These are phyloP conservation scores for Tetrastigma voinierianum DNA, from an alignment of 164 flowering plant genomes.

Conservation along the genomic window DNA sequence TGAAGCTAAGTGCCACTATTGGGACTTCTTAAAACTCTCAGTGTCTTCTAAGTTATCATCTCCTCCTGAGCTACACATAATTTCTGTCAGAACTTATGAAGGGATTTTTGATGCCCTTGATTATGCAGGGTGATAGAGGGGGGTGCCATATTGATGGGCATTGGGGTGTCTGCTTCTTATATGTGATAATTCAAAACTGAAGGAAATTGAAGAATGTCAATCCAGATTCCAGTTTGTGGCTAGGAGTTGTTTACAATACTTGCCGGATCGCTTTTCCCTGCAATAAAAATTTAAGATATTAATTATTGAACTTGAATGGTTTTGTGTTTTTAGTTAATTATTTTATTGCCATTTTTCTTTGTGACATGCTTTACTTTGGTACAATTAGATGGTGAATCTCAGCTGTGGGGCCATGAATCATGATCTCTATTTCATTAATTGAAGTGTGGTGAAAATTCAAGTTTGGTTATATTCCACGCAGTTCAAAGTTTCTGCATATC, in stretches of 20 bases:
- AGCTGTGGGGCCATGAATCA: too few species aligned
- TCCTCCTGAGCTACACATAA: too few species aligned
- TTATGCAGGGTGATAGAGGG: too few species aligned
- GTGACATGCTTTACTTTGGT: background rate
- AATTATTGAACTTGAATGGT: background rate
- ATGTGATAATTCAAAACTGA: background rate
- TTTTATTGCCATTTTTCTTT: background rate
- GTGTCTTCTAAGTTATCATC: too few species aligned
- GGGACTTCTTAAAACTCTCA: too few species aligned
- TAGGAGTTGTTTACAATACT: background rate
- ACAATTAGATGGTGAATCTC: background rate
- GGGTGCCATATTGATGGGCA: too few species aligned
- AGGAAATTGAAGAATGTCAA: background rate
- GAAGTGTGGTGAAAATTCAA: too few species aligned
- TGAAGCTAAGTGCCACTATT: too few species aligned
- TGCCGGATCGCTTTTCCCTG: background rate
- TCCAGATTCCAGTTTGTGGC: background rate
- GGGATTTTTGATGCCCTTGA: too few species aligned
- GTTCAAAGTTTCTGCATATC: background rate
- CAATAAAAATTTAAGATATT: background rate
- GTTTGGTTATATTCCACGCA: background rate
- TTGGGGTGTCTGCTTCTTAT: too few species aligned
- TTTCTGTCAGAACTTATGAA: too few species aligned
- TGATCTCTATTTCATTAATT: too few species aligned
- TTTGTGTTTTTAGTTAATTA: background rate